A percentile compares a stretch with the other conserved stretches of the same genome.
Conservation (phyloP, 495 filamentous ascomycete species). For the Neurospora sp. region DNA sequence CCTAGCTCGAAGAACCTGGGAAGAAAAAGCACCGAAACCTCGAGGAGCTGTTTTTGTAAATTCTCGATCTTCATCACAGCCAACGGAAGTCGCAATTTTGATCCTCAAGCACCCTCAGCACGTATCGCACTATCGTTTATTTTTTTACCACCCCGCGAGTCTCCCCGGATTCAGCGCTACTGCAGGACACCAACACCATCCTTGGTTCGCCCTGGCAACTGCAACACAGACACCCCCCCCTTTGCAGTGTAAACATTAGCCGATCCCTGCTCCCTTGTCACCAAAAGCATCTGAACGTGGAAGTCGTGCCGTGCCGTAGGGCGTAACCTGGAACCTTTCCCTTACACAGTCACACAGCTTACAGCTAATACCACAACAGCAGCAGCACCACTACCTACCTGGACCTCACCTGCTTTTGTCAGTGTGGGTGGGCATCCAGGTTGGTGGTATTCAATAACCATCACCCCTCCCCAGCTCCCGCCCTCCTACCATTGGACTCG, state of each 20-base stretch:
- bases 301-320: background rate
- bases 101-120: background rate
- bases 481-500: background rate
- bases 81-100: background rate
- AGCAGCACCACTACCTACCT: background rate
- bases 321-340: background rate
- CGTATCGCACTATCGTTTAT: background rate
- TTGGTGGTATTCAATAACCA: background rate
- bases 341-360: background rate
- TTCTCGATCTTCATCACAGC: background rate
- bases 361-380: background rate
- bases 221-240: constrained; percentile 2
- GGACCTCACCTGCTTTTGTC: background rate
- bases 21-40: background rate
- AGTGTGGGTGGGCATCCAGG: background rate
- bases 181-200: background rate
- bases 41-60: background rate
- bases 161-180: constrained; percentile 2
- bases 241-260: constrained; percentile 11
- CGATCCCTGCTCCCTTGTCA: constrained; percentile 1
- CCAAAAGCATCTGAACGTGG: background rate
- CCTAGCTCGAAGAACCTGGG: background rate
- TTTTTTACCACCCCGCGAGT: background rate
- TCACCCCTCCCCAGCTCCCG: background rate
- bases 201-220: constrained; percentile 18